Base-by-base conservation (phyloP, 495 filamentous ascomycete species). In the Halenospora varia region DNA sequence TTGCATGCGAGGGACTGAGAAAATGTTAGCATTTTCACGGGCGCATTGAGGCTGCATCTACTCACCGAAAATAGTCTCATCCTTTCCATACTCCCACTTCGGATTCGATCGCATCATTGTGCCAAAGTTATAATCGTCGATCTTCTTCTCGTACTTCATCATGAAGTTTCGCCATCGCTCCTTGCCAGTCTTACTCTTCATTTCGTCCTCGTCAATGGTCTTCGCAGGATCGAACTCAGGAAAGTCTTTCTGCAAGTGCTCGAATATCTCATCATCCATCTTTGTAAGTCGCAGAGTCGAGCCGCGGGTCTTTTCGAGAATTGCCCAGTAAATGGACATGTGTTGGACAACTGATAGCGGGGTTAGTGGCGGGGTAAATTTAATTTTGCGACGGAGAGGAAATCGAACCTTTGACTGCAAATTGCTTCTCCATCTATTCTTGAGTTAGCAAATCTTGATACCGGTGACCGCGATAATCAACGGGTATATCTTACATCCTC, bases 101-200 rank as follows among this genome's bases (percentile, higher is more conserved):
- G 92, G 81, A 66, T 85, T 89, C 46, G 81, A 74, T 24, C 94
- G 81, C 63, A 99, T 60, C 78, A 99, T 88, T 3, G 94, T 96
- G 47, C 94, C 94, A 72, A 97, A 99, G 77, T 96, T 99, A 79
- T 84, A 99, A 71, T 97, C 95, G 52, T 90, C 84, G 20, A 99
- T 77, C 73, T 83, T 92, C 74, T 95, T 89, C 74, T 97, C 90
- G 71, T 94, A 99, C 67, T 81, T 74, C 78, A 88, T 91, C 81
- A 97, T 88, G 76, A 96, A 99, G 59, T 87, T 88, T 57, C 94
- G 85, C 94, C 94, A 99, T 72, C 82, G 81, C 71, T 96, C 94
- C 78, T 99, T 99, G 68, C 94, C 95, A 11, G 76, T 76, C 76
- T 95, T 95, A 81, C 88, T 96, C 84, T 99, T 99, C 94, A 99